These are phyloP conservation scores for Alternaria rosae DNA, from an alignment of 2,329 filamentous ascomycete genomes.

Conservation along the genomic window DNA sequence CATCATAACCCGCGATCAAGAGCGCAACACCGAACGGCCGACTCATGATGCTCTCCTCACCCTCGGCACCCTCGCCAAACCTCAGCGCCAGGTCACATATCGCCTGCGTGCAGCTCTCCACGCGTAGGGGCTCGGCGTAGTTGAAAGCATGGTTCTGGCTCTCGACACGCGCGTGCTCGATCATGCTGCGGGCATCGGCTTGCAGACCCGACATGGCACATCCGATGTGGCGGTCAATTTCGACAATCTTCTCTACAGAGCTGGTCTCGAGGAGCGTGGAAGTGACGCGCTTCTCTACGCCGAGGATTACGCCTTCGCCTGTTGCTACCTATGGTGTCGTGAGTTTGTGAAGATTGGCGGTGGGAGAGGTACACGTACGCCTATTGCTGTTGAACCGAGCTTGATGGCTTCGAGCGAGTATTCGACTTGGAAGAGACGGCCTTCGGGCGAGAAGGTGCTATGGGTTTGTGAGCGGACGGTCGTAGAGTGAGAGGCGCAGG, in stretches of 20 bases:
- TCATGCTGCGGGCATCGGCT: conserved; percentile 95
- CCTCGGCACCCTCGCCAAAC: conserved; percentile 96
- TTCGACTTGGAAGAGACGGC: conserved; percentile 99
- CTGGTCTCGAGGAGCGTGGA: conserved; percentile 96
- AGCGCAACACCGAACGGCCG: conserved; percentile 95
- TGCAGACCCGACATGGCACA: conserved; percentile 99
- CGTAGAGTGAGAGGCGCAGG: conserved; percentile 18
- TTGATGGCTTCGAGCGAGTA: conserved; percentile 99
- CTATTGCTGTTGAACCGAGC: conserved; percentile 97
- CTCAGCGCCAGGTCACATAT: conserved; percentile 96
- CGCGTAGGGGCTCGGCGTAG: conserved; percentile 92
- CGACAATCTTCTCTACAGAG: conserved; percentile 99
- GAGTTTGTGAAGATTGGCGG: conserved; percentile 13
- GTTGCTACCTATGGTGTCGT: conserved; percentile 72
- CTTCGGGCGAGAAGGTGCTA: conserved; percentile 99
- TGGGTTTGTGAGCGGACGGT: conserved; percentile 32
- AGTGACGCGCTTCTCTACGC: conserved; percentile 98
- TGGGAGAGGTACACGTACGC: conserved; percentile 60
- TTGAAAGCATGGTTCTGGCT: conserved; percentile 97
- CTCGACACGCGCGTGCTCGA: conserved; percentile 98
- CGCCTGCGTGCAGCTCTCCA: conserved; percentile 98
- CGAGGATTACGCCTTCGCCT: conserved; percentile 91
- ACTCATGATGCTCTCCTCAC: conserved; percentile 98
- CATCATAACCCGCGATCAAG: conserved; percentile 95
- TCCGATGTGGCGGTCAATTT: conserved; percentile 98